These are phyloP conservation scores for Verbena officinalis DNA, from an alignment of 257 asterid species.

Conservation along the genomic window DNA sequence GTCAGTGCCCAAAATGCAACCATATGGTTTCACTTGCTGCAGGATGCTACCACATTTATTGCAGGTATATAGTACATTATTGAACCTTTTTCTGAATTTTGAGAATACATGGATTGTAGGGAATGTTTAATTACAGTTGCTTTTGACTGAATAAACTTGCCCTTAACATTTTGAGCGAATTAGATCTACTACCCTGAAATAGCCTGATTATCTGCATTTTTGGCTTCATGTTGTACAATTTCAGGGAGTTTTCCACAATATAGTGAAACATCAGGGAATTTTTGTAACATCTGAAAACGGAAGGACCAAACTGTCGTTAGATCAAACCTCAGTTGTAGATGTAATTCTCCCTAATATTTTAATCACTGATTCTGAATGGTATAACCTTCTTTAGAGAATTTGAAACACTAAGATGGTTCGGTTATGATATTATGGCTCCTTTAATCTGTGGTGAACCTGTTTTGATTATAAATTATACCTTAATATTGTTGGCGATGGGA, in stretches of 20 bases:
- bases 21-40: constrained; percentile 59
- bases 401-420: too few relatives aligned
- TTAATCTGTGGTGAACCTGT: background rate
- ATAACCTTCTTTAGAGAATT: too few relatives aligned
- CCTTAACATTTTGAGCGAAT: background rate
- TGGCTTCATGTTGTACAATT: too few relatives aligned
- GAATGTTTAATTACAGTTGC: background rate
- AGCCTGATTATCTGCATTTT: too few relatives aligned
- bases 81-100: background rate
- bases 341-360: too few relatives aligned
- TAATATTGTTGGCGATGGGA: background rate
- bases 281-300: too few relatives aligned
- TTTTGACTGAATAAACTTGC: background rate
- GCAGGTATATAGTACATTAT: constrained; percentile 51
- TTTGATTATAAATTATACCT: background rate
- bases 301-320: too few relatives aligned
- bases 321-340: too few relatives aligned
- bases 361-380: too few relatives aligned
- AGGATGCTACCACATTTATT: constrained; percentile 74
- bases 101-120: background rate
- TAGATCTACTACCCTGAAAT: too few relatives aligned
- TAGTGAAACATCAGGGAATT: too few relatives aligned
- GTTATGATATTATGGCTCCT: background rate
- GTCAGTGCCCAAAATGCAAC: constrained; percentile 58
- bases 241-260: too few relatives aligned